Evolutionary conservation across 805 yeast species (phyloP), one percentile per base, ranked within the genome.

Genomic region (Brettanomyces naardenensis): DNA sequence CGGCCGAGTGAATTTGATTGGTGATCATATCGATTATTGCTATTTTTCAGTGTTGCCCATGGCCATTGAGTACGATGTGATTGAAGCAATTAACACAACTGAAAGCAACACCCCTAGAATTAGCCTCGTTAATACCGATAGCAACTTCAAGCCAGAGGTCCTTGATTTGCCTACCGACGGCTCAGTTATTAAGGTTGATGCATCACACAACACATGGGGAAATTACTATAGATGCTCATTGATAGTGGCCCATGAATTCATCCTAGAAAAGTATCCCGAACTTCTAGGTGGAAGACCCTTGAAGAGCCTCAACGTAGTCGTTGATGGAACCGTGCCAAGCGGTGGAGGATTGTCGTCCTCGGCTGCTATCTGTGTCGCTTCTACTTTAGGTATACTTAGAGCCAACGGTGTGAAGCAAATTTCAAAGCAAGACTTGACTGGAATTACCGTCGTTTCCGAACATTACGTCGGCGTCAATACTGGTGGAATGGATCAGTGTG

Each of bases 401-500:
- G 34, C 34, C 21, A 31, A 31, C 15, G 34, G 34, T 19, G n/a
- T 31, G 5, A 21, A 31, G 13, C 5, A 19, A 11, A 15, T 31
- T 20, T 19, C 34, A 19, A 31, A 31, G 14, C 14, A 19, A 19
- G 34, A 31, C 18, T 20, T 31, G 6, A 31, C 34, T 13, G n/a
- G 34, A 6, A 31, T 31, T 14, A 31, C 34, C 9, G 34, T 20
- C 20, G 34, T 31, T 5, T 31, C 26, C 18, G 34, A 31, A 19
- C 34, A 31, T n/a, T 31, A 31, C 14, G 34, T 31, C 9, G 34
- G 34, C n/a, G n/a, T 31, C 11, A 31, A 31, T 15, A 31, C 19
- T 19, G 34, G 34, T 7, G 34, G 34, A 10, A 31, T 31, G 34
- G 34, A 31, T 20, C 34, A 31, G 13, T 31, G 34, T 20, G 34